Conservation (phyloP, 345 rosid genomes). For the Moricandia arvensis region DNA sequence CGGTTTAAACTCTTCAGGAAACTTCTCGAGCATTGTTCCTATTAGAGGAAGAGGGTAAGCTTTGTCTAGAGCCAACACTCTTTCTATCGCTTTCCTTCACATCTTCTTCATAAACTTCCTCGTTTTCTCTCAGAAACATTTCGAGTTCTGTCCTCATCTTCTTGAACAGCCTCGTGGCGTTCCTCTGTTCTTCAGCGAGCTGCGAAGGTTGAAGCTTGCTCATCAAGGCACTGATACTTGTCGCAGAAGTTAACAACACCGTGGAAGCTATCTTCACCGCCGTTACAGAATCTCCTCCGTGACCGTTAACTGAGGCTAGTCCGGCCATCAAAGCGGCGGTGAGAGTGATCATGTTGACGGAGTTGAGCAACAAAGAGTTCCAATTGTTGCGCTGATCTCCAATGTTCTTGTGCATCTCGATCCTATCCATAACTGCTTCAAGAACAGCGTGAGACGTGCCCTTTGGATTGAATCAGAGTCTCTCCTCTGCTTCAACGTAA, state of each 20-base stretch:
- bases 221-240: conserved; percentile 45
- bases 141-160: conserved; percentile 36
- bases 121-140: conserved; percentile 23
- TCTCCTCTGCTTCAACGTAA: conserved; percentile 14
- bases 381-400: conserved; percentile 66
- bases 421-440: conserved; percentile 59
- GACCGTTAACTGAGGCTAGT: conserved; percentile 35
- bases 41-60: conserved; percentile 50
- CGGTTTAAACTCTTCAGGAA: conserved; percentile 34
- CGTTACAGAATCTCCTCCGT: conserved; percentile 31
- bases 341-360: conserved; percentile 69
- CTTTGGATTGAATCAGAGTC: conserved; percentile 17
- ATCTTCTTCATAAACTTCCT: conserved; percentile 17
- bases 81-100: conserved; percentile 43
- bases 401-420: conserved; percentile 69
- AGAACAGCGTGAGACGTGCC: conserved; percentile 46
- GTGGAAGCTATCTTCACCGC: conserved; percentile 49
- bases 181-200: conserved; percentile 58
- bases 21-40: conserved; percentile 42
- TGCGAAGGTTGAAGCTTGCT: conserved; percentile 65
- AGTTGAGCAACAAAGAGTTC: conserved; percentile 62
- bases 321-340: conserved; percentile 60
- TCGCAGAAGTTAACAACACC: conserved; percentile 44
- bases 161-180: conserved; percentile 46
- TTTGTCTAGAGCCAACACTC: conserved; percentile 43